Conservation (phyloP, 768 basidiomycete species). For the Butyriboletus loyo region DNA sequence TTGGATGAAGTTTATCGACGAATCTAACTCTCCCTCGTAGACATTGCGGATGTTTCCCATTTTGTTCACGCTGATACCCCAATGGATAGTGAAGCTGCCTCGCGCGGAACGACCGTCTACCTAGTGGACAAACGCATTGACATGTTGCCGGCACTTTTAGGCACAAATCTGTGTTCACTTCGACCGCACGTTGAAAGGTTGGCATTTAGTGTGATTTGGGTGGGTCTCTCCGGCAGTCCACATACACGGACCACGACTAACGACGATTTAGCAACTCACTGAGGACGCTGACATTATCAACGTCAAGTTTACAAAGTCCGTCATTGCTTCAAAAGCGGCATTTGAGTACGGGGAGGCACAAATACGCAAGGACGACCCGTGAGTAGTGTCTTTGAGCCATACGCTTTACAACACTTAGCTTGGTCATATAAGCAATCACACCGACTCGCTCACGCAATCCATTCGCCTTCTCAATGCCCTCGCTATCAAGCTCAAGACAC, state of each 20-base stretch:
- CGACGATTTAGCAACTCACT: constrained; percentile 69
- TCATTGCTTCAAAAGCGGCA: constrained; percentile 93
- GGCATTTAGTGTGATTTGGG: constrained; percentile 97
- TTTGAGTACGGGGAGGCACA: constrained; percentile 98
- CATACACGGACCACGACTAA: neutral
- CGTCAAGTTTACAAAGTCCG: constrained; percentile 91
- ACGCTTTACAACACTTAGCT: neutral
- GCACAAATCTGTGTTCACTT: constrained; percentile 93
- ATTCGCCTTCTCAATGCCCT: constrained; percentile 87
- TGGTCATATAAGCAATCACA: constrained; percentile 50
- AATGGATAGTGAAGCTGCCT: constrained; percentile 96
- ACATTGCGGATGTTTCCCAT: constrained; percentile 97
- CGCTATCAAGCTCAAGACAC: constrained; percentile 79
- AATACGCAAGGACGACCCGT: constrained; percentile 89
- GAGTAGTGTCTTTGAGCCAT: constrained; percentile 26
- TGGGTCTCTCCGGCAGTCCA: constrained; percentile 29
- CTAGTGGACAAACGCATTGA: constrained; percentile 98
- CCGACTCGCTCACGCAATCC: constrained; percentile 79
- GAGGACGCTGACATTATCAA: constrained; percentile 86
- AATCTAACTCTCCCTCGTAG: constrained; percentile 38
- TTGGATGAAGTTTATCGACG: neutral
- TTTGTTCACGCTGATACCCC: constrained; percentile 92
- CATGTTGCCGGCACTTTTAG: constrained; percentile 92
- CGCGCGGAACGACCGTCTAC: constrained; percentile 95
- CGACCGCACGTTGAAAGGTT: constrained; percentile 90